phyloP scores from a whole-genome alignment of 2,329 filamentous ascomycete species.

The Nemania abortiva region DNA sequence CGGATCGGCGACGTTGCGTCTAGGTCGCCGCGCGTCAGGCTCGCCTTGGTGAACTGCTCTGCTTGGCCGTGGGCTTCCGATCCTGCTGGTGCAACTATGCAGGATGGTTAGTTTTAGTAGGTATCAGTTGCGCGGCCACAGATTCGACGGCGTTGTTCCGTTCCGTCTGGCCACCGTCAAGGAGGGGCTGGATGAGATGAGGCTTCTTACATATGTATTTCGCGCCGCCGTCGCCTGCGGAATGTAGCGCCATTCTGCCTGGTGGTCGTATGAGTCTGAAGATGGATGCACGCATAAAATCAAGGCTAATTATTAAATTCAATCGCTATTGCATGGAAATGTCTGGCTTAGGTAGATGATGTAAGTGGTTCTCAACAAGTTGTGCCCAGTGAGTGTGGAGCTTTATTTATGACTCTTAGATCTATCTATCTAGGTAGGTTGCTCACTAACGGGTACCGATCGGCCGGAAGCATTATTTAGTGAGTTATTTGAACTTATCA shows the following conservation, averaged over 20 bases:
- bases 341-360: not conserved
- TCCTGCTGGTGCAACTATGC: constrained; percentile 72
- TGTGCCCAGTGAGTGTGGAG: constrained; percentile 15
- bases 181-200: constrained; percentile 1
- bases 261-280: constrained; percentile 32
- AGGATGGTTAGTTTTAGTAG: constrained; percentile 11
- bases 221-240: constrained; percentile 37
- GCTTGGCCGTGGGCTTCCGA: constrained; percentile 72
- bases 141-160: not conserved
- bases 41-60: constrained; percentile 77
- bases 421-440: not conserved
- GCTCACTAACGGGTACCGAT: not conserved
- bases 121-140: not conserved
- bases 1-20: constrained; percentile 72
- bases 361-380: not conserved
- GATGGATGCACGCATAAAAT: constrained; percentile 35
- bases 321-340: not conserved
- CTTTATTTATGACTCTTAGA: constrained; percentile 7
- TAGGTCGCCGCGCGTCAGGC: constrained; percentile 72
- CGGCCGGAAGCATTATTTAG: not conserved
- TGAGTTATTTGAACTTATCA: not conserved
- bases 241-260: constrained; percentile 49
- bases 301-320: not conserved
- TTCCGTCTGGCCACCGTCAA: not conserved
- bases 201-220: constrained; percentile 49